Evolutionary conservation across 345 rosid genomes (phyloP).

Genomic region (Odontarrhena argentea): DNA sequence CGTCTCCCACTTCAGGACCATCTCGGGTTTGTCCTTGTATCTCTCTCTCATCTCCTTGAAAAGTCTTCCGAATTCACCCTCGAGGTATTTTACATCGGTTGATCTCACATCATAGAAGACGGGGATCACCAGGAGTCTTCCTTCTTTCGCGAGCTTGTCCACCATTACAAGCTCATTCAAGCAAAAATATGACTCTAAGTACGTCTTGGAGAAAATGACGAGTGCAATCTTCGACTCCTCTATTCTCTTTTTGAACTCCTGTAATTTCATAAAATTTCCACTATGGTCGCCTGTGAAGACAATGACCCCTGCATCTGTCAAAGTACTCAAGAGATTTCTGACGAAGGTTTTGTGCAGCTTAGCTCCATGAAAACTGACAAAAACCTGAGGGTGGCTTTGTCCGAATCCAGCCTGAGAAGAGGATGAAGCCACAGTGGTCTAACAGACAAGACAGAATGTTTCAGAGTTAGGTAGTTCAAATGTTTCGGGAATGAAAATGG

Average conservation of each 20-base stretch:
- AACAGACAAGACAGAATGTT: too few species aligned
- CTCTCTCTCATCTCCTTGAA: slow-evolving; percentile 7
- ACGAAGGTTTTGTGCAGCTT: slow-evolving; percentile 17
- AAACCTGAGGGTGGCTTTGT: slow-evolving; percentile 8
- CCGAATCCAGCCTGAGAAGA: too few species aligned
- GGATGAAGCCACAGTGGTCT: too few species aligned
- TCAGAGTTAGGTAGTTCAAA: too few species aligned
- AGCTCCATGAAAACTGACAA: slow-evolving; percentile 33
- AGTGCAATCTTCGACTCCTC: slow-evolving; percentile 25
- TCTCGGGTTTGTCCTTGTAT: slow-evolving; percentile 1
- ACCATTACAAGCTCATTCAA: slow-evolving; percentile 28
- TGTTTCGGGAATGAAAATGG: too few species aligned
- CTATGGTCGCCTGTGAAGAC: slow-evolving; percentile 21
- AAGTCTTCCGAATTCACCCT: slow-evolving; percentile 18
- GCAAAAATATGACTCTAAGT: slow-evolving; percentile 17
- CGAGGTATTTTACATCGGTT: slow-evolving; percentile 13
- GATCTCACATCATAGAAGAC: slow-evolving; percentile 21
- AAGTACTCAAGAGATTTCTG: slow-evolving; percentile 15
- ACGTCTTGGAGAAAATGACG: slow-evolving; percentile 17
- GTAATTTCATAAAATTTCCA: not conserved
- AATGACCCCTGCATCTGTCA: slow-evolving; percentile 5
- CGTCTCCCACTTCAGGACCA: slow-evolving; percentile 2
- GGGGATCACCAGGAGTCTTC: slow-evolving; percentile 13
- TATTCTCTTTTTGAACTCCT: slow-evolving; percentile 10
- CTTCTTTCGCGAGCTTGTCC: not conserved